Conservation (phyloP, 352 stramenopile genomes). For the Phytophthora kernoviae region DNA sequence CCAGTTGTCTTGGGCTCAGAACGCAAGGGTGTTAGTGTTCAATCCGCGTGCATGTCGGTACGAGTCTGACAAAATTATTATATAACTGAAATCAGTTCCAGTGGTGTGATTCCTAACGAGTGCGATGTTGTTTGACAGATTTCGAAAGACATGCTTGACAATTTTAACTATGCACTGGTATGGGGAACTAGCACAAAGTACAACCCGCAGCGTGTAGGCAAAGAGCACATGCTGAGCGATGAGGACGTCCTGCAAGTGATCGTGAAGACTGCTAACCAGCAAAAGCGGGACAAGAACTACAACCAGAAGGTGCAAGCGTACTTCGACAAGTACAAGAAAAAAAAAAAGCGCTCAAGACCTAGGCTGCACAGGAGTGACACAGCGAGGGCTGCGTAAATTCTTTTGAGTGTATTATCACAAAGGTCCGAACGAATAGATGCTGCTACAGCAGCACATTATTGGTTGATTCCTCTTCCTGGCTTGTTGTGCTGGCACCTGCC, state of each 20-base stretch:
- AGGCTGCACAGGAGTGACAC: conserved; percentile 16
- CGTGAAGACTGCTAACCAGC: conserved; percentile 98
- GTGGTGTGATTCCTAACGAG: too few relatives aligned
- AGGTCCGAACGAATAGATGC: conserved; percentile 21
- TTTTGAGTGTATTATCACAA: conserved; percentile 14
- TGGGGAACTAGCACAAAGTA: conserved; percentile 99
- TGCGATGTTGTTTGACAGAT: conserved; percentile 51
- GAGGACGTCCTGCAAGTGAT: conserved; percentile 99
- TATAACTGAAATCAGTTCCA: neutral
- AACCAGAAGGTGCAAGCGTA: conserved; percentile 95
- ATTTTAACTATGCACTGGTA: conserved; percentile 98
- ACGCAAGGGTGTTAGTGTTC: conserved; percentile 80
- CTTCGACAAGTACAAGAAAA: conserved; percentile 96
- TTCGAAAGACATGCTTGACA: conserved; percentile 92
- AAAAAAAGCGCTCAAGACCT: conserved; percentile 95
- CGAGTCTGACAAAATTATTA: conserved; percentile 8
- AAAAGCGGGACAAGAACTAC: conserved; percentile 99
- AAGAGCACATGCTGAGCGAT: conserved; percentile 95
- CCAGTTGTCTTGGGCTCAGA: conserved; percentile 86
- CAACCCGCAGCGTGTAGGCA: conserved; percentile 95
- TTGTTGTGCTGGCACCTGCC: neutral
- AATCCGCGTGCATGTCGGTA: conserved; percentile 85
- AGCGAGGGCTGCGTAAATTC: conserved; percentile 3
- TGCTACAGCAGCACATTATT: conserved; percentile 13
- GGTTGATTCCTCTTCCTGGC: conserved; percentile 9